Conservation (phyloP, 192 early-diverging fungal species). For the Coemansia sp. region DNA sequence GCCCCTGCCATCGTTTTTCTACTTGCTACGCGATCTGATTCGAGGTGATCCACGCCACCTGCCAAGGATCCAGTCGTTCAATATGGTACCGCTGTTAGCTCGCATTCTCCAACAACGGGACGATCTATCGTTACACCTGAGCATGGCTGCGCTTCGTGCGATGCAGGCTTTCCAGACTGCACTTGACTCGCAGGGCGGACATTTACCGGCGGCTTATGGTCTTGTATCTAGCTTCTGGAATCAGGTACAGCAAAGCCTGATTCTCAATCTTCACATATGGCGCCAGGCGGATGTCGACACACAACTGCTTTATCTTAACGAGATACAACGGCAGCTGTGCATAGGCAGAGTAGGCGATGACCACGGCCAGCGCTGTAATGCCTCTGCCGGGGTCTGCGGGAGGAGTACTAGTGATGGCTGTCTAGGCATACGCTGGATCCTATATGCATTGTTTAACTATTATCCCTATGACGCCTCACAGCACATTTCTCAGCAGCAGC, state of each 20-base stretch:
- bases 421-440: constrained; percentile 39
- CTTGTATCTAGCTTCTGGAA: constrained; percentile 33
- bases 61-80: constrained; percentile 14
- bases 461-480: constrained; percentile 48
- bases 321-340: constrained; percentile 25
- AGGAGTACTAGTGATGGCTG: constrained; percentile 6
- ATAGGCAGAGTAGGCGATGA: constrained; percentile 24
- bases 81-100: constrained; percentile 26
- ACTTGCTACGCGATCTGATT: constrained; percentile 32
- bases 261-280: constrained; percentile 41
- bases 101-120: constrained; percentile 24
- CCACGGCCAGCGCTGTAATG: constrained; percentile 31
- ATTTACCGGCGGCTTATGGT: constrained; percentile 14
- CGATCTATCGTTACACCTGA: constrained; percentile 18
- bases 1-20: constrained; percentile 36
- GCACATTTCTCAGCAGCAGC: constrained; percentile 33
- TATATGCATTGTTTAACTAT: constrained; percentile 36
- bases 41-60: constrained; percentile 28
- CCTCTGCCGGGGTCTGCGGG: constrained; percentile 23
- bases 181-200: constrained; percentile 40
- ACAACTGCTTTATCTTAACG: constrained; percentile 28
- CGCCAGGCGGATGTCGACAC: constrained; percentile 18
- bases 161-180: constrained; percentile 33
- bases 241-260: constrained; percentile 31
- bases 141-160: constrained; percentile 29